Conservation (phyloP, 306 rosid species). For the Clitoria ternatea region DNA sequence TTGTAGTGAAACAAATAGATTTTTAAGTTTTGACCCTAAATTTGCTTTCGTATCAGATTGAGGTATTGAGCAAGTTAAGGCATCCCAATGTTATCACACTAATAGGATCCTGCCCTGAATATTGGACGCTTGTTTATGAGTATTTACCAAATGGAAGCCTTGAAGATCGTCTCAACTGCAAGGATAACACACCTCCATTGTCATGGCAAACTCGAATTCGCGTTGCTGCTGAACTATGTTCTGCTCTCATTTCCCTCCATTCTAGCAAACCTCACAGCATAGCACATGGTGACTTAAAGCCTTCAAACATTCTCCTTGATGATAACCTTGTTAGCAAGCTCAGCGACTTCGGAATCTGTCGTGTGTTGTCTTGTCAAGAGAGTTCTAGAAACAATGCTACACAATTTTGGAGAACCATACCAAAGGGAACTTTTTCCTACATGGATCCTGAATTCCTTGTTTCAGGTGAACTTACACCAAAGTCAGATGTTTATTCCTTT, state of each 20-base stretch:
- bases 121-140: constrained; percentile 66
- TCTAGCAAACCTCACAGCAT: constrained; percentile 71
- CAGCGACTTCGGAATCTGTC: constrained; percentile 73
- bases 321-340: constrained; percentile 68
- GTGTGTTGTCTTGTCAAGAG: constrained; percentile 37
- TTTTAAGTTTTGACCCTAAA: neutral
- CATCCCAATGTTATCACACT: constrained; percentile 84
- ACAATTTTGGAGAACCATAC: constrained; percentile 49
- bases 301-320: constrained; percentile 78
- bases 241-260: constrained; percentile 87
- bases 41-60: constrained; percentile 50
- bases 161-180: constrained; percentile 77
- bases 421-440: constrained; percentile 62
- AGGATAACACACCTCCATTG: constrained; percentile 59
- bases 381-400: constrained; percentile 37
- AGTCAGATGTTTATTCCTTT: constrained; percentile 88
- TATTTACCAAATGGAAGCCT: constrained; percentile 88
- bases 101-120: constrained; percentile 73
- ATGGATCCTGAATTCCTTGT: constrained; percentile 77
- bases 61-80: constrained; percentile 68
- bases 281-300: constrained; percentile 83
- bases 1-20: neutral
- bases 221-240: constrained; percentile 68
- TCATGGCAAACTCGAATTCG: constrained; percentile 82
- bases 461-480: constrained; percentile 72